phyloP scores from a whole-genome alignment of 148 eudicot species.

The Pouteria glomerata region DNA sequence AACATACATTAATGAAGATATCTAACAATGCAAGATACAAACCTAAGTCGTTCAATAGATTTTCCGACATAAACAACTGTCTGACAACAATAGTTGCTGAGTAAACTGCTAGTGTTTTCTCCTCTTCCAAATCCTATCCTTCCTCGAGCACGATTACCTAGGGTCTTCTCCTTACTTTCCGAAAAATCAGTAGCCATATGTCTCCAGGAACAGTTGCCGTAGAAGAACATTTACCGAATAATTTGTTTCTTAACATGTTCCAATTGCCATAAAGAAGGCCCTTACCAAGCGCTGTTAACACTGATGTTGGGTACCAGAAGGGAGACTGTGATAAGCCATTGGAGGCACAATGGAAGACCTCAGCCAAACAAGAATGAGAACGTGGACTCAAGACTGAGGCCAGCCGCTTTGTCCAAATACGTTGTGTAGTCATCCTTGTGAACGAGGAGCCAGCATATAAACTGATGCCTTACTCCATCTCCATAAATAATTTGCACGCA shows the following conservation, averaged over 20 bases:
- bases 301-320: not conserved
- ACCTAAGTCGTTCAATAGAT: not conserved
- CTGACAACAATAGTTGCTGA: not conserved
- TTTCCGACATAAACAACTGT: not conserved
- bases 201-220: not conserved
- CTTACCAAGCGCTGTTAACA: not conserved
- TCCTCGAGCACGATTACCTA: not conserved
- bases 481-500: not conserved
- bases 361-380: not conserved
- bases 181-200: not conserved
- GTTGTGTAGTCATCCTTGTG: not conserved
- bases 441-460: not conserved
- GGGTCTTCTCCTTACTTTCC: too few relatives aligned
- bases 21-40: not conserved
- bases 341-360: not conserved
- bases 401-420: not conserved
- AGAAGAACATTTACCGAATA: slow-evolving; percentile 1
- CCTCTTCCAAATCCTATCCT: not conserved
- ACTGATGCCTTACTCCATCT: not conserved
- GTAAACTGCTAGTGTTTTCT: too few relatives aligned
- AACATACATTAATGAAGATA: not conserved
- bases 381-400: too few relatives aligned
- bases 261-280: not conserved
- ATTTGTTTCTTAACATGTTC: not conserved
- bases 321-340: not conserved